phyloP scores from a whole-genome alignment of 306 rosid genomes.

The Dryas drummondii region DNA sequence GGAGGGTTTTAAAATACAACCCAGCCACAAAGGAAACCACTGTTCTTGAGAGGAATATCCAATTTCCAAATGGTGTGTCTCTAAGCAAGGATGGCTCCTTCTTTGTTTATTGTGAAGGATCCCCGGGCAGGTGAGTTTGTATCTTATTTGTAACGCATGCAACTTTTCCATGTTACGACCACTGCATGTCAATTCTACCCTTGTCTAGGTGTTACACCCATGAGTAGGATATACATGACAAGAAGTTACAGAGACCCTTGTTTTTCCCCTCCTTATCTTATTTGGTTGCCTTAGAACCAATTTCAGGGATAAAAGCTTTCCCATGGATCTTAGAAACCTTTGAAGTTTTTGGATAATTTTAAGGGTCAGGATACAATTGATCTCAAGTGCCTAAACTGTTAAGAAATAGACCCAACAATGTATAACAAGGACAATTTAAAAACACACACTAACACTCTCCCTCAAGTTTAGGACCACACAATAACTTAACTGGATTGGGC shows the following conservation, averaged over 20 bases:
- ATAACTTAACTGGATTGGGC: not conserved
- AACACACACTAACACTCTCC: not conserved
- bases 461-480: not conserved
- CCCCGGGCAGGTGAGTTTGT: slow-evolving; percentile 67
- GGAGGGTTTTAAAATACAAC: slow-evolving; percentile 81
- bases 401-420: not conserved
- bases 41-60: slow-evolving; percentile 71
- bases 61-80: slow-evolving; percentile 88
- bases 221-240: slow-evolving; percentile 1
- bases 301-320: not conserved
- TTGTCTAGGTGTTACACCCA: not conserved
- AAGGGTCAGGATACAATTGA: not conserved
- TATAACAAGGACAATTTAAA: not conserved
- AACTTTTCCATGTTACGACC: not conserved
- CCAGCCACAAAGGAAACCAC: slow-evolving; percentile 67
- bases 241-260: not conserved
- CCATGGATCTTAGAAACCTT: not conserved
- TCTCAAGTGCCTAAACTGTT: not conserved
- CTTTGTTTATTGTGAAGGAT: slow-evolving; percentile 71
- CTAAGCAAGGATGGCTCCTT: slow-evolving; percentile 89
- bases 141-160: not conserved
- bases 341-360: not conserved
- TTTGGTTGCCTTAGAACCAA: not conserved
- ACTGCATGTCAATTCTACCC: not conserved
- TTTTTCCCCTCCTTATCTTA: not conserved